Evolutionary conservation across 2,329 filamentous ascomycete species (phyloP).

Genomic region (Myriosclerotinia curreyana): DNA sequence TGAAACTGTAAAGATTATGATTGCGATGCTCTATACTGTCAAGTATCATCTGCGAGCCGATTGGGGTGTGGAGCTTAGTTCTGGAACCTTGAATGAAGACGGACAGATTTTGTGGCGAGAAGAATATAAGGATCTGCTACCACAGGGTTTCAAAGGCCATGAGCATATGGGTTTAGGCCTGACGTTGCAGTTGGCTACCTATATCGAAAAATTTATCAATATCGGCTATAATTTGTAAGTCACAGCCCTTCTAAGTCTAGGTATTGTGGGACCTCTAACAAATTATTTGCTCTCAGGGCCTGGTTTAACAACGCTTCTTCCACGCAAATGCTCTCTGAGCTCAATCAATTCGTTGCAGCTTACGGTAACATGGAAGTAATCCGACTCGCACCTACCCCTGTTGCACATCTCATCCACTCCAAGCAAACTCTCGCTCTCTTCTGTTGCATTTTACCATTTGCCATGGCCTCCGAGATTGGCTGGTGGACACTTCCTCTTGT

Average conservation of each 20-base stretch:
- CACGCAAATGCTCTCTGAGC: conserved; percentile 54
- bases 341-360: conserved; percentile 55
- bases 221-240: conserved; percentile 47
- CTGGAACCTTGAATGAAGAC: conserved; percentile 36
- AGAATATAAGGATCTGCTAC: conserved; percentile 52
- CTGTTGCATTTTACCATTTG: conserved; percentile 58
- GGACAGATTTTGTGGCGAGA: conserved; percentile 40
- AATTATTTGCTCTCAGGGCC: conserved; percentile 39
- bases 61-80: conserved; percentile 49
- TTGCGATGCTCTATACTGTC: conserved; percentile 60
- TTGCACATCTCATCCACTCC: conserved; percentile 63
- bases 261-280: neutral
- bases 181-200: conserved; percentile 58
- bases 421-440: conserved; percentile 62
- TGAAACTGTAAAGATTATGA: conserved; percentile 54
- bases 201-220: conserved; percentile 59
- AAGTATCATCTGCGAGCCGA: conserved; percentile 64
- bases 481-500: conserved; percentile 62
- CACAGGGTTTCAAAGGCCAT: conserved; percentile 49
- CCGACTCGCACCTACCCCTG: conserved; percentile 59
- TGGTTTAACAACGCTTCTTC: conserved; percentile 61
- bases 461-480: conserved; percentile 59
- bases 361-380: conserved; percentile 66
- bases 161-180: conserved; percentile 59
- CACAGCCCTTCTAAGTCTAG: neutral